These are phyloP conservation scores for Wickerhamiella qilinensis DNA, from an alignment of 805 yeast genomes.

Conservation along the genomic window DNA sequence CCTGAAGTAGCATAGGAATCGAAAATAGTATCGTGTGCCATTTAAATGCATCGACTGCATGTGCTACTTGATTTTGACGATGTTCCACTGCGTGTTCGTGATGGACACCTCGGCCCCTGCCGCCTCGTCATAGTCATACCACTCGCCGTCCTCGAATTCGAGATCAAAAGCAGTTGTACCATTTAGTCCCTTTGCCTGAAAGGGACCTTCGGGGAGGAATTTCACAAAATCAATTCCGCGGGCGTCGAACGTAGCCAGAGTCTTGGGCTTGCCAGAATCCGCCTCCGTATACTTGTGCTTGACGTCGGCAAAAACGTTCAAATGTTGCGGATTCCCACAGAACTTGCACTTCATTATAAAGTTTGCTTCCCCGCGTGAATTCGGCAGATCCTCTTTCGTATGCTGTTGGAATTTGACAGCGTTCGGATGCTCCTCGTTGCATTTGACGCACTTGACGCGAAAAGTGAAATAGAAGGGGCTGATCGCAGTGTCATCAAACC, in stretches of 20 bases:
- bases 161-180: conserved; percentile 38
- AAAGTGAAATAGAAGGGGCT: conserved; percentile 64
- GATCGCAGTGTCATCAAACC: conserved; percentile 42
- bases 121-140: conserved; percentile 91
- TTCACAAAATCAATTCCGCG: conserved; percentile 66
- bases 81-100: conserved; percentile 53
- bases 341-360: conserved; percentile 61
- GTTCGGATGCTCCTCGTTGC: conserved; percentile 65
- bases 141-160: conserved; percentile 66
- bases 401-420: conserved; percentile 49
- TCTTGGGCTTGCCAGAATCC: conserved; percentile 27
- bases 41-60: no score
- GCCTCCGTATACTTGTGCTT: conserved; percentile 24
- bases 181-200: conserved; percentile 28
- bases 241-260: conserved; percentile 56
- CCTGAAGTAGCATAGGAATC: no score
- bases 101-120: conserved; percentile 67
- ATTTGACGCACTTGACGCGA: conserved; percentile 54
- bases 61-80: conserved; percentile 23
- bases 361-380: conserved; percentile 70
- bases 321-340: conserved; percentile 32
- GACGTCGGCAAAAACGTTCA: conserved; percentile 16
- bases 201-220: conserved; percentile 38
- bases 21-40: no score
- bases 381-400: conserved; percentile 33